Percentiles rank a stretch among this genome's conserved stretches.
Conservation (phyloP, 1,284 basidiomycete genomes). For the Sanghuangporus baumii region DNA sequence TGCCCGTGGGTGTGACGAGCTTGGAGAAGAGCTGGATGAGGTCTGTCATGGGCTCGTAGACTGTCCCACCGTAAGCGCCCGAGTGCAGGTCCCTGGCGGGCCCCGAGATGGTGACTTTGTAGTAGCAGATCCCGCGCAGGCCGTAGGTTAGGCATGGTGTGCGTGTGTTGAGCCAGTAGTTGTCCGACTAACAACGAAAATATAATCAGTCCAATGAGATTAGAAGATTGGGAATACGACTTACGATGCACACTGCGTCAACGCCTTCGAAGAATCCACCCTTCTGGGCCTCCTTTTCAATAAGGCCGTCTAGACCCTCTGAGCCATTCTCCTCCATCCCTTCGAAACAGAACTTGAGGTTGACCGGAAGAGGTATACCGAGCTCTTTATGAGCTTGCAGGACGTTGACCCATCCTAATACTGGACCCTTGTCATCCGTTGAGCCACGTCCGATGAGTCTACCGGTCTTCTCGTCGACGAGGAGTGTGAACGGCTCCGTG, state of each 20-base stretch:
- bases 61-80: constrained; percentile 82
- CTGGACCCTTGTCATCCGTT: constrained; percentile 91
- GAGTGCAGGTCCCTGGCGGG: constrained; percentile 92
- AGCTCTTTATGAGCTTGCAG: constrained; percentile 82
- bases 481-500: constrained; percentile 86
- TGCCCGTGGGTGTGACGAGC: constrained; percentile 79
- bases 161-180: constrained; percentile 80
- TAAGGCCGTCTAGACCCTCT: constrained; percentile 90
- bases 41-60: constrained; percentile 89
- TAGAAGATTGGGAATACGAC: constrained; percentile 25
- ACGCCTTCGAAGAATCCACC: constrained; percentile 85
- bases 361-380: constrained; percentile 83
- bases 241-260: constrained; percentile 92
- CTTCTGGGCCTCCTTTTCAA: constrained; percentile 69
- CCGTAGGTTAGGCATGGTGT: constrained; percentile 76
- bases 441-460: constrained; percentile 86
- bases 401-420: constrained; percentile 94
- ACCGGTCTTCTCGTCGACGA: constrained; percentile 60
- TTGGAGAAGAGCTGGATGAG: constrained; percentile 77
- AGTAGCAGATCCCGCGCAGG: constrained; percentile 87
- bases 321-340: constrained; percentile 98
- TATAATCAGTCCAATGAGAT: too few species aligned
- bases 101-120: constrained; percentile 79
- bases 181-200: constrained; percentile 57
- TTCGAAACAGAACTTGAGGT: constrained; percentile 93